Base-by-base conservation (phyloP, 2,329 filamentous ascomycete genomes). In the Aspergillus ruber region DNA sequence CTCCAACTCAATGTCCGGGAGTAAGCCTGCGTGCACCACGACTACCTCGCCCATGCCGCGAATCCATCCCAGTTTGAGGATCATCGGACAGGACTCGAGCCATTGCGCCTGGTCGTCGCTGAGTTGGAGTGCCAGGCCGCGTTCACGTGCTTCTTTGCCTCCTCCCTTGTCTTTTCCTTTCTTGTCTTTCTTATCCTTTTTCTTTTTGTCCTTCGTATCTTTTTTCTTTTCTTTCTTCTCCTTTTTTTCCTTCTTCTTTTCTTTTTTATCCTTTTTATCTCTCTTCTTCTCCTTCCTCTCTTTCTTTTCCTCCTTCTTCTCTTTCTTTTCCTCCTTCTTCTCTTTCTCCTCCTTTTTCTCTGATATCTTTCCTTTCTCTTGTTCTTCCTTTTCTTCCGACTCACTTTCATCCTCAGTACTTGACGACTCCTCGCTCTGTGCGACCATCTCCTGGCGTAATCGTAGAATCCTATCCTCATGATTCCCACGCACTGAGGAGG, bases 381-480 rank as follows among this genome's bases (percentile, higher is more conserved):
- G 9, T 39, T 39, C 36, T 10, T 20, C 18, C 10, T 18, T 18
- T 18, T 5, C 15, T 6, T 39, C 36, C 17, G n/a, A 12, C 18
- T 39, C 36, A 15, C 18, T 20, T 25, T 64, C 57, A 13, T 49
- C 52, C n/a, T 51, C 53, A 33, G 55, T 51, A 4, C 38, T 40
- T 13, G 50, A 50, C 6, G 25, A 29, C n/a, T 56, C 50, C 10
- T 53, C 52, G 38, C 60, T 51, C 10, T 58, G 45, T 15, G 56
- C 63, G 55, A 54, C 64, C 59, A 64, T 72, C 39, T 75, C 66
- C 23, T 74, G 72, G 51, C 83, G 79, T 1, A 83, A 78, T 7
- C 85, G 76, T n/a, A 97, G 76, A 17, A 96, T 76, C 18, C 83
- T 79, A 65, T 97, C 90, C 65, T 98, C 93, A 70, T 95, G 88